Evolutionary conservation across 2,329 filamentous ascomycete species (phyloP), one percentile per base, ranked within the genome.

Genomic region (Dothideomycetidae sp.): DNA sequence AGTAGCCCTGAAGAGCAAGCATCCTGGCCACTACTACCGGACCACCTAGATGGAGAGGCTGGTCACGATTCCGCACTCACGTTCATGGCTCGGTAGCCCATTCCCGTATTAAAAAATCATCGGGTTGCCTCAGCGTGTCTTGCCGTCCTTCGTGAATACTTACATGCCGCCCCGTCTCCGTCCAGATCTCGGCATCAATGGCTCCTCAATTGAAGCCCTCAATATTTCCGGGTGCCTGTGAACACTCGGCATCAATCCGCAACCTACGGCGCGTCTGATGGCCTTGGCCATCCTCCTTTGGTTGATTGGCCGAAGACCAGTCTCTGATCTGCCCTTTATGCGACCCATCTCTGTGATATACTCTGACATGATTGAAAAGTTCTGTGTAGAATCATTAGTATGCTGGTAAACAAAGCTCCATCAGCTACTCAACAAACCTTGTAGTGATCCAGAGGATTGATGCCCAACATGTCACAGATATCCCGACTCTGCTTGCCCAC

Each of bases 251-350:
- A 96, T 85, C 43, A 96, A 66, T 11, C 90, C 90, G 53, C 94
- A 70, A 1, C 86, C 90, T 50, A 96, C 78, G 13, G 82, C 79
- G 49, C 90, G 73, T 47, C 90, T 70, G 50, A 98, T 81, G 37
- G 92, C 88, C 67, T 92, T 94, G 44, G 88, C 81, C 54, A 98
- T 75, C 62, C 80, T 85, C 48, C 90, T 72, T 66, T 98, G 90
- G 66, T 96, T 96, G 47, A 82, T 79, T 2, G 81, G 81, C 40
- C 83, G 72, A 43, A 98, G 66, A 10, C 83, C 84, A 0, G 86
- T 96, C 15, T 77, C 66, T 4, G 58, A 68, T n/a, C 72, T 68
- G 55, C 80, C 75, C 61, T 75, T 81, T 57, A 98, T 94, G 42
- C 85, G 75, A 35, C 88, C 90, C 63, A 83, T 81, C 9, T 77